A percentile compares a stretch with the other conserved stretches of the same genome.
Conservation (phyloP, 148 eudicot species). For the Beta vulgaris region DNA sequence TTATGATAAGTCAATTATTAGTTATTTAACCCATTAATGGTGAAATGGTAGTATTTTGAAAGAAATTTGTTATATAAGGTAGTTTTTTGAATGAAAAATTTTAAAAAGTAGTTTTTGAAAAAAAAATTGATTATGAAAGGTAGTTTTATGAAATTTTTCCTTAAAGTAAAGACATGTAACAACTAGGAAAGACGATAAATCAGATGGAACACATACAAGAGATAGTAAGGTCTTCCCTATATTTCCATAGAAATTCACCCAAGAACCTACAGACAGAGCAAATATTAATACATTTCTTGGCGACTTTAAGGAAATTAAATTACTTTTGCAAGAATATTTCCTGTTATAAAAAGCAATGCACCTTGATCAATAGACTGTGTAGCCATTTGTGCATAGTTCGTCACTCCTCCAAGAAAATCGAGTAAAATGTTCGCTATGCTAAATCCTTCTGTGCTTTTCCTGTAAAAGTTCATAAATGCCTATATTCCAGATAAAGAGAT, state of each 20-base stretch:
- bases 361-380: constrained; percentile 83
- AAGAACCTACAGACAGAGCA: constrained; percentile 44
- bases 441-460: constrained; percentile 85
- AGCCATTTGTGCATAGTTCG: constrained; percentile 75
- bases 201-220: constrained; percentile 41
- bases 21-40: too few species aligned
- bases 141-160: too few species aligned
- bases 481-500: constrained; percentile 17
- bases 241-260: constrained; percentile 92
- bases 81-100: too few species aligned
- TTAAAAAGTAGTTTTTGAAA: too few species aligned
- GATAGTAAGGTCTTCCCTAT: constrained; percentile 81
- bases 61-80: too few species aligned
- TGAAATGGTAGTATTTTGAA: too few species aligned
- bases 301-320: background rate
- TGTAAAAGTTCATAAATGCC: constrained; percentile 73
- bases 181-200: background rate
- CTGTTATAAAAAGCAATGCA: constrained; percentile 20
- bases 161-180: background rate
- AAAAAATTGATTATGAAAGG: too few species aligned
- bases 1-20: too few species aligned
- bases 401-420: constrained; percentile 68
- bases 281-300: background rate
- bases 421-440: constrained; percentile 85
- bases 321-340: background rate